These are phyloP conservation scores for Colletotrichum karsti DNA, from an alignment of 2,329 filamentous ascomycete genomes.

Conservation along the genomic window DNA sequence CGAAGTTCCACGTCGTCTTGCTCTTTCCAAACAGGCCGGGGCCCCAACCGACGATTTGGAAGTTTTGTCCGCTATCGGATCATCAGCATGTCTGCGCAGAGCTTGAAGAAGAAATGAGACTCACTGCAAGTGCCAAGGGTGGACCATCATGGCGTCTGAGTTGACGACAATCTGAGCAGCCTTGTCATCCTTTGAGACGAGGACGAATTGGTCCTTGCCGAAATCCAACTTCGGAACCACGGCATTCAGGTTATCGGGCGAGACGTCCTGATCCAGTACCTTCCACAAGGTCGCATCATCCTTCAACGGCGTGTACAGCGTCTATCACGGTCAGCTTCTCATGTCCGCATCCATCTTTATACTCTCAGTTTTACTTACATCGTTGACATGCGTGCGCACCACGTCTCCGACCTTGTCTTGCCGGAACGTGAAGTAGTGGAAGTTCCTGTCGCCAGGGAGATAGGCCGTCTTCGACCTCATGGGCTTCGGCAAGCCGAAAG, in stretches of 20 bases:
- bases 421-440: conserved; percentile 26
- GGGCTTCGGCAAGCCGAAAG: conserved; percentile 31
- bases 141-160: conserved; percentile 32
- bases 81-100: neutral
- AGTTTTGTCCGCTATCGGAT: conserved; percentile 52
- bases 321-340: conserved; percentile 1
- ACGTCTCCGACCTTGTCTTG: conserved; percentile 16
- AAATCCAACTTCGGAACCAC: conserved; percentile 19
- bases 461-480: conserved; percentile 29
- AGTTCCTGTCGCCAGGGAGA: conserved; percentile 28
- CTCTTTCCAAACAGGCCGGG: conserved; percentile 40
- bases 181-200: conserved; percentile 29
- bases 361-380: neutral
- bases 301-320: conserved; percentile 25
- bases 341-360: neutral
- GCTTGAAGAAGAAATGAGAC: neutral
- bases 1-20: conserved; percentile 33
- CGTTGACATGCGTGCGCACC: conserved; percentile 18
- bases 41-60: conserved; percentile 54
- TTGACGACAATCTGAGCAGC: conserved; percentile 35
- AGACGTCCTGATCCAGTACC: conserved; percentile 10
- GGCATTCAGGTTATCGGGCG: conserved; percentile 17
- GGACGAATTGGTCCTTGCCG: conserved; percentile 24
- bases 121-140: conserved; percentile 34
- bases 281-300: conserved; percentile 28